Evolutionary conservation across 1,284 basidiomycete genomes (phyloP), one percentile per base, ranked within the genome.

Genomic region (Moesziomyces globuligerus): DNA sequence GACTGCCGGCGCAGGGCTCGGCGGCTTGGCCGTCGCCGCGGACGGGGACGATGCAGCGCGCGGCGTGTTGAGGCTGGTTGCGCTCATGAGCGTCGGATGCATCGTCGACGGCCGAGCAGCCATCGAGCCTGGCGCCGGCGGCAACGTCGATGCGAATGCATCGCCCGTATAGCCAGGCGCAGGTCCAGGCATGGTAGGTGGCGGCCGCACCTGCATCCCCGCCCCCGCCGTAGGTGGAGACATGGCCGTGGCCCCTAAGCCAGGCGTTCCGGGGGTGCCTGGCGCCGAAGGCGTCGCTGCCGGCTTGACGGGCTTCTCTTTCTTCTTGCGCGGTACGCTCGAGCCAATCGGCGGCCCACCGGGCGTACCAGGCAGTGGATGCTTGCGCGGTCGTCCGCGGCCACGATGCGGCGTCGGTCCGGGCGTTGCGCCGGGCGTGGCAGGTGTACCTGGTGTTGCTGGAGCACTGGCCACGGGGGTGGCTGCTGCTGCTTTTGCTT

Each of bases 331-430:
- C 25, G 61, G 53, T 9, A 58, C 42, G 23, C 43, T 45, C 20
- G 45, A 54, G 36, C 39, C 50, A 11, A 48, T 29, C 17, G 66
- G 66, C 4, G 59, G 58, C 28, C 62, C 62, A n/a, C 66, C 66
- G 15, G 67, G 59, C 9, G 67, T 65, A n/a, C 67, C 67, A 17
- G 62, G 61, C 26, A 66, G 38, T 5, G 62, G 62, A 58, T 71
- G 62, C 38, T 71, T 71, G 40, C 68, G 68, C n/a, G 68, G 68
- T 20, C 68, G 51, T 21, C 68, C 68, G 48, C 68, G 45, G 18
- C 68, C 62, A 48, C 68, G 56, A 41, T 71, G 68, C 11, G 54
- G 61, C 26, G 67, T 57, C 1, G 68, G 61, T 3, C 57, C 58
- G 1, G 57, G 62, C 38, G 61, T 65, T 2, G 49, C 53, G 21